Evolutionary conservation across 345 rosid species (phyloP), one percentile per base, ranked within the genome.

Genomic region (Acer campestre): DNA sequence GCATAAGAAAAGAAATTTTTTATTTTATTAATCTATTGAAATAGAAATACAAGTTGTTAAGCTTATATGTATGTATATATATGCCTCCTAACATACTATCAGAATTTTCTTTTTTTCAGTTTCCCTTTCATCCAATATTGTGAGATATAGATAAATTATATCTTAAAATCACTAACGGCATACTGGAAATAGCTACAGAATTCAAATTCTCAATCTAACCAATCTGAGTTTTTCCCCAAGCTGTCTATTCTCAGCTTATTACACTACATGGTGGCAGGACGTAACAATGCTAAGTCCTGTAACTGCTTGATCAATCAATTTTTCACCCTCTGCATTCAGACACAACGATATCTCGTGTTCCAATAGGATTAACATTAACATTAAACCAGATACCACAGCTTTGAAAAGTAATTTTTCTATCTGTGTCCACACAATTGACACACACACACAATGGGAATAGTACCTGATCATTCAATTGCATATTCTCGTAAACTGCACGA

Each of bases 381-480:
- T 59, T 59, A n/a, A 59, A 7, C 63, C 5, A 18, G 10, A 59
- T 8, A 16, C 25, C 23, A 9, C 63, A 59, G n/a, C 38, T 35
- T n/a, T 59, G 63, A 18, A 59, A 49, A n/a, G 12, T 10, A 20
- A 22, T 59, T 12, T 42, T 14, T 49, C 17, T 14, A 49, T 49
- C 18, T 16, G 11, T 22, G 63, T 59, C 63, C 27, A 59, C 63
- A 59, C 2, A 18, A 18, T 20, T 10, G 42, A 29, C 38, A 18
- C 40, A 22, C 49, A 22, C 49, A 48, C 65, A 31, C 18, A 6
- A 23, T 42, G 23, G 17, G 44, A 49, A 48, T 35, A 38, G 6
- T 77, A 92, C 99, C 90, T 86, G 82, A 81, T 80, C 84, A 44
- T 81, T 91, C 87, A 96, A 81, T 77, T 84, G 88, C 99, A 96